Percentiles rank a stretch among this genome's conserved stretches.
phyloP scores from a whole-genome alignment of 1,284 basidiomycete species.

The Ganoderma lucidum region DNA sequence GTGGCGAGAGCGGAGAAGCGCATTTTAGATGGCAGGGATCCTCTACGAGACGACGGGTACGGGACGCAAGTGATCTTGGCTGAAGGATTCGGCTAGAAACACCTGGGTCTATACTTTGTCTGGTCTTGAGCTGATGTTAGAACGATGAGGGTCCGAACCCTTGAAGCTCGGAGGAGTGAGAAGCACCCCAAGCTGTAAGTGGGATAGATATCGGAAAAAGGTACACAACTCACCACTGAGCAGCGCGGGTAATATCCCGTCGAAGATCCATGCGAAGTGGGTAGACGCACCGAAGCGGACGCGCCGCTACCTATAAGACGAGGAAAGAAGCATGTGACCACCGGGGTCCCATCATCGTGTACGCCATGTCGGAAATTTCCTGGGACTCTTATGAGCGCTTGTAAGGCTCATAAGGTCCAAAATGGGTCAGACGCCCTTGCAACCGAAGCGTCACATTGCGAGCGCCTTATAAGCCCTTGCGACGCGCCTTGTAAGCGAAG shows the following conservation, averaged over 20 bases:
- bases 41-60: neutral
- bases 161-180: neutral
- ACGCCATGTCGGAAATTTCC: neutral
- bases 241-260: neutral
- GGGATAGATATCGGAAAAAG: slow-evolving; percentile 3
- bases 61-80: neutral
- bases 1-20: slow-evolving; percentile 25
- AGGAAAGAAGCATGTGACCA: neutral
- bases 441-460: too few relatives aligned
- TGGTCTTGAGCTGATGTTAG: neutral
- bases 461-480: too few relatives aligned
- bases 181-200: neutral
- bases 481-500: too few relatives aligned
- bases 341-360: neutral
- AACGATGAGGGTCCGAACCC: neutral
- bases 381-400: too few relatives aligned
- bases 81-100: neutral
- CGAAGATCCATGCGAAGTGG: neutral
- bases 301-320: neutral
- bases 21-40: slow-evolving; percentile 24
- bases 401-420: too few relatives aligned
- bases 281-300: slow-evolving; percentile 15
- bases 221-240: neutral
- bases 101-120: slow-evolving; percentile 2
- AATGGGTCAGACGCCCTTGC: too few relatives aligned